Evolutionary conservation across 805 yeast species (phyloP).

Genomic region (Kuraishia floccosa): DNA sequence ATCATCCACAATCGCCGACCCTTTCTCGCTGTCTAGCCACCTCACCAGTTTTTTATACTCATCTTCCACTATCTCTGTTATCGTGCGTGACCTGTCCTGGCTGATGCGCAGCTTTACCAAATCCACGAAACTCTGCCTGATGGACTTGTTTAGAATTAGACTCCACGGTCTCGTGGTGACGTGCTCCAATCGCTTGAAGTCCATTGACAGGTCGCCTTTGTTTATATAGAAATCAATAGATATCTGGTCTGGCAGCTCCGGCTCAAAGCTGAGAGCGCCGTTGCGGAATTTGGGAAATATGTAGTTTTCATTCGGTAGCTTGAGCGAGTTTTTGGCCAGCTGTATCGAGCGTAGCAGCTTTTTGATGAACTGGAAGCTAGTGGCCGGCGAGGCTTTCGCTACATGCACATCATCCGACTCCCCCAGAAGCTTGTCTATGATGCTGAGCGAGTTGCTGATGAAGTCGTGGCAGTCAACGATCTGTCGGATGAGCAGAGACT

Average conservation of each 20-base stretch:
- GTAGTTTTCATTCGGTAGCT: slow-evolving; percentile 40
- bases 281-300: slow-evolving; percentile 48
- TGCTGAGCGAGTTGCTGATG: slow-evolving; percentile 29
- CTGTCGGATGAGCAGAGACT: slow-evolving; percentile 28
- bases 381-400: slow-evolving; percentile 3
- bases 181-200: slow-evolving; percentile 36
- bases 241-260: slow-evolving; percentile 32
- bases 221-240: slow-evolving; percentile 47
- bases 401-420: slow-evolving; percentile 5
- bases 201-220: slow-evolving; percentile 54
- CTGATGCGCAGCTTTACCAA: slow-evolving; percentile 43
- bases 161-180: slow-evolving; percentile 57
- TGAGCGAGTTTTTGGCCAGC: slow-evolving; percentile 24
- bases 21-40: slow-evolving; percentile 11
- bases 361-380: slow-evolving; percentile 11
- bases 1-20: background rate
- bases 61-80: slow-evolving; percentile 25
- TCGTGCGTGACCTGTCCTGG: slow-evolving; percentile 24
- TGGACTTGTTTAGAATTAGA: slow-evolving; percentile 29
- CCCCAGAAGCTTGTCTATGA: slow-evolving; percentile 21
- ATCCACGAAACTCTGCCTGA: slow-evolving; percentile 44
- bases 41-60: slow-evolving; percentile 23
- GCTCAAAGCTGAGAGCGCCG: slow-evolving; percentile 25
- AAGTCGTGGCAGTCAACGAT: slow-evolving; percentile 21
- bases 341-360: slow-evolving; percentile 18